phyloP scores from a whole-genome alignment of 2,329 filamentous ascomycete species.

The Diatrype stigma region DNA sequence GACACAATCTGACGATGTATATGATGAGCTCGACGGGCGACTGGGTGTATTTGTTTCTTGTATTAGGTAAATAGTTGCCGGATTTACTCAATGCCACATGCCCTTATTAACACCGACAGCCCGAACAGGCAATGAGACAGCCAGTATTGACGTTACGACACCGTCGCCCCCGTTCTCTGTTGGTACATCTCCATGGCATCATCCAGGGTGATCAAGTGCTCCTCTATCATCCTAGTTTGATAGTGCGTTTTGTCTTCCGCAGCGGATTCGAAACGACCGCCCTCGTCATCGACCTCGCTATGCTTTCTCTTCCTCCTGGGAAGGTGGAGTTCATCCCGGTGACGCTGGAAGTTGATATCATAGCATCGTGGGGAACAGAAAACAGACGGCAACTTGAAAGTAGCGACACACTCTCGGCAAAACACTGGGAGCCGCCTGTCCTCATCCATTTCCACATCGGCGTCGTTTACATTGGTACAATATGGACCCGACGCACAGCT shows the following conservation, averaged over 20 bases:
- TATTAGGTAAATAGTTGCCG: too few relatives aligned
- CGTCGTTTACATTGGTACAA: conserved; percentile 36
- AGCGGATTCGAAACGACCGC: conserved; percentile 20
- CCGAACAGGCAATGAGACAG: too few relatives aligned
- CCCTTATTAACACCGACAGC: too few relatives aligned
- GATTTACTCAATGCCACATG: too few relatives aligned
- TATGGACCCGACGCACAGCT: conserved; percentile 36
- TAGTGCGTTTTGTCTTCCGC: conserved; percentile 20
- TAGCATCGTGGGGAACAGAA: conserved; percentile 43
- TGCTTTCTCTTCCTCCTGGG: conserved; percentile 19
- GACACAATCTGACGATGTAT: too few relatives aligned
- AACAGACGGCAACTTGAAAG: conserved; percentile 30
- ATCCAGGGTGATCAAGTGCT: conserved; percentile 21
- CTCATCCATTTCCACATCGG: conserved; percentile 36
- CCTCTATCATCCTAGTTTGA: conserved; percentile 22
- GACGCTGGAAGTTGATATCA: conserved; percentile 34
- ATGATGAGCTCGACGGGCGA: too few relatives aligned
- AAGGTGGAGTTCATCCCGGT: conserved; percentile 33
- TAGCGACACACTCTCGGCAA: conserved; percentile 38
- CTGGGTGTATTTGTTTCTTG: too few relatives aligned
- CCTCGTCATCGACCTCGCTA: conserved; percentile 22
- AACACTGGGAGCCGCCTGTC: conserved; percentile 28
- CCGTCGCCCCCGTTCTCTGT: conserved; percentile 8
- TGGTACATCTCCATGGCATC: conserved; percentile 23
- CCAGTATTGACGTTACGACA: conserved; percentile 7